Base-by-base conservation (phyloP, 176 grass and related monocot species). In the Leersia perrieri region DNA sequence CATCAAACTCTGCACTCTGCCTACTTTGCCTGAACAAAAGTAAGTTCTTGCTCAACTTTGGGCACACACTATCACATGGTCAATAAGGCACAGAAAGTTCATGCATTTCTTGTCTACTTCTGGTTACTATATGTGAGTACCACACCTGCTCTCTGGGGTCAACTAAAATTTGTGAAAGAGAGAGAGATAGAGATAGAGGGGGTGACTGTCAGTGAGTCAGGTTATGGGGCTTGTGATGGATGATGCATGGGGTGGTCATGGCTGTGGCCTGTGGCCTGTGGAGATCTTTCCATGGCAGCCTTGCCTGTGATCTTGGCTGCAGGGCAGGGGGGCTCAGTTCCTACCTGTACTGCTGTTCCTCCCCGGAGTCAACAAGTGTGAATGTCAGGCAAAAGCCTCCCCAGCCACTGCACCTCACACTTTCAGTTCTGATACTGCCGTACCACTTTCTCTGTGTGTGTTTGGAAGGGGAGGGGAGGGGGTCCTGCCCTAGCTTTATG, bases 261-360 rank as follows among this genome's bases (percentile, higher is more conserved):
- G 45, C 14, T 49, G 45, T 51, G 41, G 41, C 12, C 41, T 14
- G 41, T 41, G 20, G 4, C 22, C 53, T 58, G 53, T 58, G 61
- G n/a, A 49, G 34, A 58, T 85, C 74, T 78, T 84, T 88, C 81
- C 76, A 74, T 69, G 12, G 87, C 86, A 88, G 76, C 81, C 60
- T 83, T 66, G 27, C 58, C 79, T 30, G 33, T 25, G 61, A 35
- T 32, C 40, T 38, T 26, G 66, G 32, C 25, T 79, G 18, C 75
- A 53, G 33, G 33, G 23, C 74, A 76, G 75, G 60, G 11, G 5
- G 29, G 5, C 13, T 40, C 27, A 14, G 72, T 60, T 76, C 63
- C 72, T 66, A 39, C 16, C 20, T 25, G 29, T 26, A 13, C 41
- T 51, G n/a, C 57, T 1, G 40, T 29, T 38, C 3, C 33, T 33